phyloP scores from a whole-genome alignment of 2,329 filamentous ascomycete species.

The Allantophomopsis cytisporea region DNA sequence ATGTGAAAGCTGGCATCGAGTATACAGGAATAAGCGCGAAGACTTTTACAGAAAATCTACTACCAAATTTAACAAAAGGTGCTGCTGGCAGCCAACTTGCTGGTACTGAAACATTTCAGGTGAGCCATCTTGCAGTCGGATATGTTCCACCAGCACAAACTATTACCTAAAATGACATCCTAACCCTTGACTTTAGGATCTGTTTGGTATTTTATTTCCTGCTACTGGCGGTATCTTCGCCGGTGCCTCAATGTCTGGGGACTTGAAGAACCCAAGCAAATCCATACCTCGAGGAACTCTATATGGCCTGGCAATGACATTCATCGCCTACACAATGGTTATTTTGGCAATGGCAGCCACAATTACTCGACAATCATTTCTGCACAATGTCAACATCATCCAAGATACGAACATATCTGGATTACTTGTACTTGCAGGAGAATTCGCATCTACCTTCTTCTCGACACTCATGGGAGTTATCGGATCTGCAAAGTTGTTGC shows the following conservation, averaged over 20 bases:
- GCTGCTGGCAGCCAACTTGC: conserved; percentile 46
- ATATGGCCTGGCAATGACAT: conserved; percentile 63
- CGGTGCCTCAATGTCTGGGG: conserved; percentile 83
- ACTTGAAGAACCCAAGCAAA: conserved; percentile 69
- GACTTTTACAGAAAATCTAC: conserved; percentile 62
- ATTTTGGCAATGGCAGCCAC: conserved; percentile 68
- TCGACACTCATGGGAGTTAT: conserved; percentile 81
- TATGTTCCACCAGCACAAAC: too few relatives aligned
- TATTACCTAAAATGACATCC: too few relatives aligned
- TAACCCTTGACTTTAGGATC: conserved; percentile 23
- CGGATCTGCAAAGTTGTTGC: conserved; percentile 71
- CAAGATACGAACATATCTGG: conserved; percentile 69
- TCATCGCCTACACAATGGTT: conserved; percentile 62
- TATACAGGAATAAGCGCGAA: conserved; percentile 65
- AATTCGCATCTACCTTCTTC: conserved; percentile 73
- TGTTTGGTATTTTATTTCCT: conserved; percentile 80
- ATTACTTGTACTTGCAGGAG: conserved; percentile 62
- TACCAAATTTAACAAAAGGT: conserved; percentile 50
- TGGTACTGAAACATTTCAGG: conserved; percentile 56
- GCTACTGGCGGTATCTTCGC: conserved; percentile 44
- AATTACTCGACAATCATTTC: conserved; percentile 60
- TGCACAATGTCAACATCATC: conserved; percentile 58
- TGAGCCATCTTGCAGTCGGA: too few relatives aligned
- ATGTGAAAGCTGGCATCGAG: conserved; percentile 46
- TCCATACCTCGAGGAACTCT: conserved; percentile 77